These are phyloP conservation scores for Colletotrichum higginsianum DNA, from an alignment of 2,329 filamentous ascomycete genomes.

Conservation along the genomic window DNA sequence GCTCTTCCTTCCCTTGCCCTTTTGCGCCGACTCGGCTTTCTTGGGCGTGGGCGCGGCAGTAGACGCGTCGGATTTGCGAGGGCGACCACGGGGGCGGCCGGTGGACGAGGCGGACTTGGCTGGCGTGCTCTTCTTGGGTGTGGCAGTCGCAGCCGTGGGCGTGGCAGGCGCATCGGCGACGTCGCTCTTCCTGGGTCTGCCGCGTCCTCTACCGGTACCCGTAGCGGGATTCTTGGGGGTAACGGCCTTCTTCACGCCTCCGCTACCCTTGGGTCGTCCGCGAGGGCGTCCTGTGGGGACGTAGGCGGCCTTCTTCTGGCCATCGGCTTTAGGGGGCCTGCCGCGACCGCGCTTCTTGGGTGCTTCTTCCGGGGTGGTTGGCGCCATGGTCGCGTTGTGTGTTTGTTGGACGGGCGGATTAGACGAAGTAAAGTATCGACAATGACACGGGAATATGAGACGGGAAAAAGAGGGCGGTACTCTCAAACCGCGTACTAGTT, in stretches of 20 bases:
- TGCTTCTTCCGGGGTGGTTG: slow-evolving; percentile 34
- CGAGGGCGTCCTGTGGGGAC: slow-evolving; percentile 61
- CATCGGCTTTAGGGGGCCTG: slow-evolving; percentile 57
- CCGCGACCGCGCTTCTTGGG: slow-evolving; percentile 55
- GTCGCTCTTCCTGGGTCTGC: slow-evolving; percentile 51
- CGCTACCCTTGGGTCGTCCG: slow-evolving; percentile 62
- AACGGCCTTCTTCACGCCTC: slow-evolving; percentile 49
- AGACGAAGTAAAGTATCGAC: slow-evolving; percentile 15
- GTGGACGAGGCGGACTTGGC: slow-evolving; percentile 24
- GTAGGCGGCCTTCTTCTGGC: slow-evolving; percentile 55
- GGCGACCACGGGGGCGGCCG: slow-evolving; percentile 51
- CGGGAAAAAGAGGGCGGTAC: neutral
- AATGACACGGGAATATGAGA: neutral
- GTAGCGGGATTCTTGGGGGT: slow-evolving; percentile 35
- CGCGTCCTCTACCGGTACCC: slow-evolving; percentile 47
- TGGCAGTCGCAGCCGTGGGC: slow-evolving; percentile 14
- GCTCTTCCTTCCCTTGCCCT: slow-evolving; percentile 41
- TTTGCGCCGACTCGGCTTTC: slow-evolving; percentile 46
- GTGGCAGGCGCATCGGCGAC: slow-evolving; percentile 20
- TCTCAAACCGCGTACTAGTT: neutral
- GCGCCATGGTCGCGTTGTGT: slow-evolving; percentile 40
- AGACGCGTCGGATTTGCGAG: slow-evolving; percentile 49
- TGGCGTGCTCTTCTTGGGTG: slow-evolving; percentile 37
- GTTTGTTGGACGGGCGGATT: neutral
- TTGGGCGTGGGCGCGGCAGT: slow-evolving; percentile 46